Evolutionary conservation across 495 filamentous ascomycete species (phyloP), one percentile per base, ranked within the genome.

Genomic region (Arthonia radiata): DNA sequence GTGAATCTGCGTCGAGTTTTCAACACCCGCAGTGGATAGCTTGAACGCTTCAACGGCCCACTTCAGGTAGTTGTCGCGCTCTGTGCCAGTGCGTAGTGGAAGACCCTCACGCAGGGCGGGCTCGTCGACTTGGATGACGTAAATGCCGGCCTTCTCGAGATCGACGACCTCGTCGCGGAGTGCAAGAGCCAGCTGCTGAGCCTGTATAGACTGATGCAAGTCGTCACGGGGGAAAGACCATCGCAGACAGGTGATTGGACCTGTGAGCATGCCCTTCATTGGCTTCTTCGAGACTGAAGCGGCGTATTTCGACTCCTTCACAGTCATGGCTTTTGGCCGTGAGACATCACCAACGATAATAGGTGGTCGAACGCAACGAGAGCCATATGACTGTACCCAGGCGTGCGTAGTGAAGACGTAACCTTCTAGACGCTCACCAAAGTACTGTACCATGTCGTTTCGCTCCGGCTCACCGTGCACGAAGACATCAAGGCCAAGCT

Each of bases 371-470:
- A 97, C 86, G 52, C 89, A 94, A 41, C 86, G 89, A 31, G 83
- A 93, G 37, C 86, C 86, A 54, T 97, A 97, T 42, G 62, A 72
- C 64, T 97, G 86, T 24, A 97, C 86, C 86, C 86, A 97, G 39
- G 73, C 86, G 56, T 92, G 76, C 47, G 81, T 94, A 47, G 86
- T 97, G 67, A 97, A 97, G 44, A 80, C 80, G 53, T 94, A 97
- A 47, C 86, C 86, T 36, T 79, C 68, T 24, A 97, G 64, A 37
- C 81, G 71, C 67, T 97, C 86, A 51, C 86, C 86, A 44, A 97
- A 97, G 69, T 93, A 97, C 54, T 97, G 86, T 22, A 97, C 86
- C 86, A 97, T 97, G 69, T 97, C 86, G 56, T 94, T 94, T 52
- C 86, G 79, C 64, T 97, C 86, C 27, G 86, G 83, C 62, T 97